A percentile compares a stretch with the other conserved stretches of the same genome.
Conservation (phyloP, 345 rosid species). For the Adansonia digitata region DNA sequence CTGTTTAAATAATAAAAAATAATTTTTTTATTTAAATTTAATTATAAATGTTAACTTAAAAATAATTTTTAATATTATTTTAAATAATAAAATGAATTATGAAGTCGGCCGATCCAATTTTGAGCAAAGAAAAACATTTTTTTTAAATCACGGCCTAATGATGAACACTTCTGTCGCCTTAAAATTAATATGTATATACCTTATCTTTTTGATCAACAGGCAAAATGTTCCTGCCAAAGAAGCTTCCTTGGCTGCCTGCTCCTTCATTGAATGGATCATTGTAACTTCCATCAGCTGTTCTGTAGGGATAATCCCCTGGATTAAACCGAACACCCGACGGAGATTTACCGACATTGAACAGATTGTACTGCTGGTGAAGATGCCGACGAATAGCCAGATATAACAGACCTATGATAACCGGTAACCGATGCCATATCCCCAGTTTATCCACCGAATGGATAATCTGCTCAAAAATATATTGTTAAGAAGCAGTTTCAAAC, state of each 20-base stretch:
- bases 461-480: constrained; percentile 23
- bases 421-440: constrained; percentile 47
- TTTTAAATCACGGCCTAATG: too few species aligned
- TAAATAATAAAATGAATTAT: too few species aligned
- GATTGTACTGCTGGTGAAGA: constrained; percentile 50
- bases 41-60: too few species aligned
- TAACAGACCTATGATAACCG: constrained; percentile 43
- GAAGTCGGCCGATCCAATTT: too few species aligned
- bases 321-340: constrained; percentile 39
- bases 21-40: too few species aligned
- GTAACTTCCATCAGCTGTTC: constrained; percentile 42
- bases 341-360: constrained; percentile 47
- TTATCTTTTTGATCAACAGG: constrained; percentile 27
- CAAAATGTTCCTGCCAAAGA: constrained; percentile 51
- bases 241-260: constrained; percentile 43
- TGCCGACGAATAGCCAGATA: constrained; percentile 46
- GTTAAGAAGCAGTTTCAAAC: neutral
- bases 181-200: constrained; percentile 13
- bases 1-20: too few species aligned
- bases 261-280: constrained; percentile 49
- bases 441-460: constrained; percentile 43
- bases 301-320: constrained; percentile 43
- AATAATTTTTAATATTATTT: too few species aligned
- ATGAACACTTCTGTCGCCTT: too few species aligned
- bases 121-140: too few species aligned